Evolutionary conservation across 1,284 basidiomycete species (phyloP).

Genomic region (Phylloporus gajari): DNA sequence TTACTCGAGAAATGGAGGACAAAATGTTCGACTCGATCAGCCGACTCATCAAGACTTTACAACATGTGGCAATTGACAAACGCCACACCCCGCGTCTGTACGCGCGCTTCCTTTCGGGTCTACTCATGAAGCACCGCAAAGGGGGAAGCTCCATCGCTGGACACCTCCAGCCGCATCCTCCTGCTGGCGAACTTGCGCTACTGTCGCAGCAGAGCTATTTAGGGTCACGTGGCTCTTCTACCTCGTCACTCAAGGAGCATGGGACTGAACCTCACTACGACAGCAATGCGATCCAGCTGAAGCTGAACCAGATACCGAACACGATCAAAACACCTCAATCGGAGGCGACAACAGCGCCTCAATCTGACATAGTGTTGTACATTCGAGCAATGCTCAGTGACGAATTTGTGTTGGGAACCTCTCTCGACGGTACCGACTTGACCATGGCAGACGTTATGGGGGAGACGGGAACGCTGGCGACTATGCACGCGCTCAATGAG

Average conservation of each 20-base stretch:
- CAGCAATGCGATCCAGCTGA: constrained; percentile 34
- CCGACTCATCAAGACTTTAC: constrained; percentile 74
- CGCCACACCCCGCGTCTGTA: constrained; percentile 84
- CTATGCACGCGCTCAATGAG: constrained; percentile 77
- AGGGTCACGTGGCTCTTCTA: constrained; percentile 17
- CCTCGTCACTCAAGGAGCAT: constrained; percentile 18
- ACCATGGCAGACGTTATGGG: constrained; percentile 49
- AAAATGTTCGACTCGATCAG: constrained; percentile 79
- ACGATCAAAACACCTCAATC: background rate
- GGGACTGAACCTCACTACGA: constrained; percentile 24
- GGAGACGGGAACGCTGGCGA: constrained; percentile 71
- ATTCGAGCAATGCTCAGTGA: constrained; percentile 18
- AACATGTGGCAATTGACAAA: constrained; percentile 84
- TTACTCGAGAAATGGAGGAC: constrained; percentile 66
- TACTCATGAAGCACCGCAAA: constrained; percentile 73
- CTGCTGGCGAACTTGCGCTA: constrained; percentile 35
- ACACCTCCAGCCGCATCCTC: constrained; percentile 37
- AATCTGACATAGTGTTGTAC: constrained; percentile 56
- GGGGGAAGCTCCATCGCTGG: constrained; percentile 60
- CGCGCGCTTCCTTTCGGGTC: constrained; percentile 77
- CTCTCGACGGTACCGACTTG: constrained; percentile 48
- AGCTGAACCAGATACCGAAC: background rate
- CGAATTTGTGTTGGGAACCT: background rate
- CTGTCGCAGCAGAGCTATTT: constrained; percentile 19
- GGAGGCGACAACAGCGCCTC: constrained; percentile 46